A percentile compares a stretch with the other conserved stretches of the same genome.
phyloP scores from a whole-genome alignment of 805 yeast species.

The Naumovozyma castellii region DNA sequence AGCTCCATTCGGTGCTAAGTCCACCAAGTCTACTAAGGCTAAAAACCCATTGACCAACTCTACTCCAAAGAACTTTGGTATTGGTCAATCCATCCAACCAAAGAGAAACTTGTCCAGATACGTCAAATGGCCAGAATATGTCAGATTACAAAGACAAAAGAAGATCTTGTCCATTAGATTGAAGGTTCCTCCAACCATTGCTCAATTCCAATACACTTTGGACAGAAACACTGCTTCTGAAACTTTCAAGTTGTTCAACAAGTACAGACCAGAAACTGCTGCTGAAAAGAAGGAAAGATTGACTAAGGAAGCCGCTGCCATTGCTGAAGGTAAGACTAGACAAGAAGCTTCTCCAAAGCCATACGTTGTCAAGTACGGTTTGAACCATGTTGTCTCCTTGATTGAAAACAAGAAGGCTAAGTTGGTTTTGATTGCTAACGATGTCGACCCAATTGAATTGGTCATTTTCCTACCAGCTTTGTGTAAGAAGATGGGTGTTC shows the following conservation, averaged over 20 bases:
- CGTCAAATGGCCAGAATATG: conserved; percentile 99
- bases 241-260: conserved; percentile 94
- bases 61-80: conserved; percentile 88
- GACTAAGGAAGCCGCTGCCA: conserved; percentile 97
- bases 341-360: conserved; percentile 97
- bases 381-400: conserved; percentile 96
- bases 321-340: conserved; percentile 95
- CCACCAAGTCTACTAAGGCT: conserved; percentile 45
- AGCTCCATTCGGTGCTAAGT: conserved; percentile 86
- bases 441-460: conserved; percentile 97
- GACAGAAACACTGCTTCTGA: conserved; percentile 99
- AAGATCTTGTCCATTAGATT: conserved; percentile 90
- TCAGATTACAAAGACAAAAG: conserved; percentile 97
- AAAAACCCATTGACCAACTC: conserved; percentile 85
- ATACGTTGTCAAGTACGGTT: conserved; percentile 93
- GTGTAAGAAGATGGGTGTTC: conserved; percentile 98
- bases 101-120: conserved; percentile 93
- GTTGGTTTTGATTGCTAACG: conserved; percentile 95
- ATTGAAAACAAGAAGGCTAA: conserved; percentile 98
- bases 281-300: conserved; percentile 99
- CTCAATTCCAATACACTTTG: conserved; percentile 91
- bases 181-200: conserved; percentile 97
- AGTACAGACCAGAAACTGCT: conserved; percentile 96
- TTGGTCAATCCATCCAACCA: conserved; percentile 93
- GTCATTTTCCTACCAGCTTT: conserved; percentile 96